Base-by-base conservation (phyloP, 2,329 filamentous ascomycete species). In the Samsoniella hepiali region DNA sequence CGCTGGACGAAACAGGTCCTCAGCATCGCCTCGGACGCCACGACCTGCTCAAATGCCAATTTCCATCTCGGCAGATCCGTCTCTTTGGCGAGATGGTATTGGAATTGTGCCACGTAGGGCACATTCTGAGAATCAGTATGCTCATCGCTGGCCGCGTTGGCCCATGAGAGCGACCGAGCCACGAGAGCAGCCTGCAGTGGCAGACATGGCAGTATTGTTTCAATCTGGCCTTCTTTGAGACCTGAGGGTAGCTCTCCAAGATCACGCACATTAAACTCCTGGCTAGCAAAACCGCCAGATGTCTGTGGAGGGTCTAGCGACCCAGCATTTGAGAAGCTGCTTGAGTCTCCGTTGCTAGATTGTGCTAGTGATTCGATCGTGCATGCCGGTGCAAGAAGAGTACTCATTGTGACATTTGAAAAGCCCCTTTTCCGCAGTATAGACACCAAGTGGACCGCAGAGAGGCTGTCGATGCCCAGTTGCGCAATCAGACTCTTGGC, bases 381-480 rank as follows among this genome's bases (percentile, higher is more conserved):
- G 22, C 63, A 65, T n/a, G 62, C 32, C 13, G 66, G 36, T 40
- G 55, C 36, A 9, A 58, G n/a, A 8, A 58, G n/a, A 31, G 65
- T 65, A 1, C 38, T 47, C 27, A 69, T 29, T 4, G 15, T 36
- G n/a, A 67, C 47, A 31, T 64, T 60, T 17, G 32, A 11, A 42
- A 68, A 66, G 22, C 68, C 68, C 27, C 59, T 63, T 15, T 50
- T 58, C 27, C 59, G 60, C 15, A 69, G 57, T 0, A 67, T 36
- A 5, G 65, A 62, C 32, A 69, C 17, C n/a, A 69, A 62, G 62
- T 69, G 66, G 7, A 69, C 62, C 8, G 40, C 67, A 1, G 65
- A 67, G 3, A 69, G 65, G 51, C 68, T 69, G 66, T 69, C 67
- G 32, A 69, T 62, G 42, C 68, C 68, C 22, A 69, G 62, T 32